Evolutionary conservation across 1,284 basidiomycete genomes (phyloP), one percentile per base, ranked within the genome.

Genomic region (Gomphus bonarii): DNA sequence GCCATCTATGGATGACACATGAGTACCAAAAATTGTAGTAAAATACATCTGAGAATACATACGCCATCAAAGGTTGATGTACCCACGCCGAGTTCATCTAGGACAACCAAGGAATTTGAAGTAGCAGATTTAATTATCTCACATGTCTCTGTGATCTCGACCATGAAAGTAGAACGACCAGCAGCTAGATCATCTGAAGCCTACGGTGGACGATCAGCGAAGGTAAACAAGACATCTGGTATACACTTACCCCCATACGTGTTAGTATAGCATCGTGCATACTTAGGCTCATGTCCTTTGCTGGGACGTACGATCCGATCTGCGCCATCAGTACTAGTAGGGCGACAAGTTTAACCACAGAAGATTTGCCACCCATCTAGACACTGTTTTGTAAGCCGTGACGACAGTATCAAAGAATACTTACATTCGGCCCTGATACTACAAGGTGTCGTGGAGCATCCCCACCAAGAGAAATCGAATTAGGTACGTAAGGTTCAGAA

Each of bases 111-210:
- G 55, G 88, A 89, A 43, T 76, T 77, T 11, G 75, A 69, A 0
- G 89, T 88, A 0, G 88, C 85, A 14, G 80, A 75, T 42, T 81
- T 77, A 16, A 98, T 70, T 58, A 98, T 95, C 62, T 97, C 91
- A 63, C 86, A 88, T 0, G 95, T 97, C 69, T 98, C 95, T 8
- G 85, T 78, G 74, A 98, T 86, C 71, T 99, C 95, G 0, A 97
- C 89, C 92, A 97, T 94, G 66, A 95, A 95, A 0, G 94, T 97
- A 1, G 89, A 92, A 22, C 91, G 82, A 0, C 91, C 91, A 36
- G 85, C 76, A 1, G 84, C 80, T 35, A 97, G 70, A 61, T 95
- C 89, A 66, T 97, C 95, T 5, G 84, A 86, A 0, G 94, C 57
- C 94, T 88, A 59, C 20, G 6, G 18, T 12, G 1, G 16, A 51